Conservation (phyloP, 2,329 filamentous ascomycete genomes). For the Apiospora aurea region DNA sequence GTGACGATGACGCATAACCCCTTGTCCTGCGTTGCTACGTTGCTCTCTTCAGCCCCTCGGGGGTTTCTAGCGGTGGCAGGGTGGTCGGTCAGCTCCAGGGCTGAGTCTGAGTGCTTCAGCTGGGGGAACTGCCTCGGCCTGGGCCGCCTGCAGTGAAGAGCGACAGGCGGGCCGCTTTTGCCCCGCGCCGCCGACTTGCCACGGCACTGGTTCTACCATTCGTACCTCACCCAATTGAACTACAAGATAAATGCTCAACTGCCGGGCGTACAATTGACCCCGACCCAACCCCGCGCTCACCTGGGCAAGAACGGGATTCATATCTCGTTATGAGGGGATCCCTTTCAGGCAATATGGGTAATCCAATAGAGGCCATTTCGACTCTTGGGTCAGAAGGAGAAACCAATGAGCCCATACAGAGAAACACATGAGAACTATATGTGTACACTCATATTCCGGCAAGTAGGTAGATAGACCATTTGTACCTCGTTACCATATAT, state of each 20-base stretch:
- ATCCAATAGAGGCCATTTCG: too few relatives aligned
- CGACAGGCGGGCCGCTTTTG: background rate
- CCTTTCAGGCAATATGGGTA: conserved; percentile 4
- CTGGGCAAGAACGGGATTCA: background rate
- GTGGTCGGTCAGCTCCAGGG: background rate
- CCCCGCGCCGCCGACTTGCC: background rate
- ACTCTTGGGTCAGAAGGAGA: too few relatives aligned
- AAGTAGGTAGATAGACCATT: background rate
- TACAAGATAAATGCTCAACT: background rate
- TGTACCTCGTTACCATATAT: background rate
- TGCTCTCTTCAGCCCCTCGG: background rate
- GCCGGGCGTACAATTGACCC: conserved; percentile 10
- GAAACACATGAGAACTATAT: background rate
- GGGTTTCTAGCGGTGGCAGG: background rate
- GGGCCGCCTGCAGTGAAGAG: background rate
- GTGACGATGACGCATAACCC: background rate
- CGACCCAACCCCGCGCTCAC: background rate
- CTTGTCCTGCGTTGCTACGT: background rate
- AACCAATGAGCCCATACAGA: too few relatives aligned
- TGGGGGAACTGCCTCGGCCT: background rate
- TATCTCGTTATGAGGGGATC: background rate
- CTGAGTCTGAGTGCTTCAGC: background rate
- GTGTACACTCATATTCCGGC: background rate
- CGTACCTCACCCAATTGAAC: background rate
- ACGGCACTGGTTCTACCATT: background rate